Evolutionary conservation across 2,329 filamentous ascomycete genomes (phyloP).

Genomic region (Neurospora crassa): DNA sequence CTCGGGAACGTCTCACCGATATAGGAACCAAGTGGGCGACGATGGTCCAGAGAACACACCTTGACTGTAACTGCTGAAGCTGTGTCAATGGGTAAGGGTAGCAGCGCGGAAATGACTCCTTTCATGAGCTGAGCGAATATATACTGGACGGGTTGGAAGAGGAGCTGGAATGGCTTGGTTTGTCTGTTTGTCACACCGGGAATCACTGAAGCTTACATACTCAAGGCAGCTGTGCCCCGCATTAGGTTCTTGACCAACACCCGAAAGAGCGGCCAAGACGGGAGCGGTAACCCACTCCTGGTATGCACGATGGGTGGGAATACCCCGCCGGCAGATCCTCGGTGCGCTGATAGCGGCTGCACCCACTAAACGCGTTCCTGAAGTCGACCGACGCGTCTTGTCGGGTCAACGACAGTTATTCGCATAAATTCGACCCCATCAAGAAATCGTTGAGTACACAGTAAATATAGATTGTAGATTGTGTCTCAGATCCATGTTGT

Average conservation of each 20-base stretch:
- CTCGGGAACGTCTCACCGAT: background rate
- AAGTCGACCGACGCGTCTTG: background rate
- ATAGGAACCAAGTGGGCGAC: background rate
- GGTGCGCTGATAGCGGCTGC: constrained; percentile 1
- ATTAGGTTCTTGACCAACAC: background rate
- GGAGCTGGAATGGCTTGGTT: background rate
- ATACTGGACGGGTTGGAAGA: background rate
- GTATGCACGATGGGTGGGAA: background rate
- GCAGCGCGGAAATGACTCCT: background rate
- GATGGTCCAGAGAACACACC: background rate
- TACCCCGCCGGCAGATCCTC: constrained; percentile 16
- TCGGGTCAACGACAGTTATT: background rate
- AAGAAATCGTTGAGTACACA: background rate
- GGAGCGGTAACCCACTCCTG: constrained; percentile 12
- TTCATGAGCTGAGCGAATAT: background rate
- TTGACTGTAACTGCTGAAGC: background rate
- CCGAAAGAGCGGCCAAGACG: background rate
- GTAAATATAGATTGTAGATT: background rate
- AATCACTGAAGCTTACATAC: background rate
- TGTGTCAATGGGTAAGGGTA: background rate
- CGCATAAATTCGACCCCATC: background rate
- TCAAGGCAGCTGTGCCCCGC: background rate
- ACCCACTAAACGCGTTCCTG: background rate
- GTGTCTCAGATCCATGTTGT: background rate
- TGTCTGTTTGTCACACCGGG: background rate